Evolutionary conservation across 2,329 filamentous ascomycete species (phyloP).

Genomic region (Fusarium penzigii): DNA sequence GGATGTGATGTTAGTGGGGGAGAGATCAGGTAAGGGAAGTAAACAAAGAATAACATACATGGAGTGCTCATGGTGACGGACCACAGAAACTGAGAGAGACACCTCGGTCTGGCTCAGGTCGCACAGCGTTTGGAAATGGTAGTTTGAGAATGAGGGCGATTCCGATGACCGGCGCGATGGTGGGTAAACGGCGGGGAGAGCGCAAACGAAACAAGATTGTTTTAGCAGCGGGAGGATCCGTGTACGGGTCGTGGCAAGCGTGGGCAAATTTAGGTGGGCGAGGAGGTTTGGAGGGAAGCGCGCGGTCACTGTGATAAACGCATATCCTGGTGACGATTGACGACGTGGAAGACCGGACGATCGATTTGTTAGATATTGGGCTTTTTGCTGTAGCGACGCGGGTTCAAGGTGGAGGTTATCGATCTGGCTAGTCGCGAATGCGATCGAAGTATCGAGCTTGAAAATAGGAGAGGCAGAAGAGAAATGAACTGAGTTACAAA

Average conservation of each 20-base stretch:
- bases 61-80: slow-evolving; percentile 27
- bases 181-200: neutral
- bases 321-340: neutral
- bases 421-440: neutral
- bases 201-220: neutral
- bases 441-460: neutral
- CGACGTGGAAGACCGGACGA: neutral
- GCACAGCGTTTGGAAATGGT: slow-evolving; percentile 1
- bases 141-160: slow-evolving; percentile 4
- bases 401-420: neutral
- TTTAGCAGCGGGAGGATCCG: neutral
- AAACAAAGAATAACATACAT: slow-evolving; percentile 19
- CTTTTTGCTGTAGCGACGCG: neutral
- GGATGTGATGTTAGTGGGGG: slow-evolving; percentile 6
- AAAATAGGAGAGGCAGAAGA: neutral
- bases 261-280: neutral
- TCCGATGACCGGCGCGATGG: slow-evolving; percentile 3
- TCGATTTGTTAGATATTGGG: neutral
- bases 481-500: neutral
- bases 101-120: slow-evolving; percentile 10
- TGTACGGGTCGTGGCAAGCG: neutral
- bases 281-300: neutral
- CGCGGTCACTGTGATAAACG: neutral
- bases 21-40: slow-evolving; percentile 1
- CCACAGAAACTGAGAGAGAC: slow-evolving; percentile 2